Evolutionary conservation across 805 yeast genomes (phyloP).

Genomic region (Wickerhamomyces alni): DNA sequence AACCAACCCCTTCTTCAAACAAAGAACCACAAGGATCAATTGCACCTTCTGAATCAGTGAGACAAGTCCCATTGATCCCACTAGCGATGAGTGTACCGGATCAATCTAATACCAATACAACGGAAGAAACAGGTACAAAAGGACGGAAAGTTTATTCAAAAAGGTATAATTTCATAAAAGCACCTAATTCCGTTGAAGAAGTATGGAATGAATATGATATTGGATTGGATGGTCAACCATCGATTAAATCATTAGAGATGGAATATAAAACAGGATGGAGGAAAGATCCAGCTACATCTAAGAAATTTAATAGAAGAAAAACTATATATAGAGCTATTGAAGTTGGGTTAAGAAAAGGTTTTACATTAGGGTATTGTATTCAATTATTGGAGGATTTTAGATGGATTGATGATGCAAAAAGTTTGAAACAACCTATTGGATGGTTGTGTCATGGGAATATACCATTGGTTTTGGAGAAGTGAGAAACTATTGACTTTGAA

Average conservation of each 20-base stretch:
- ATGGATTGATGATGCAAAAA: slow-evolving; percentile 34
- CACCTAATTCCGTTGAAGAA: slow-evolving; percentile 42
- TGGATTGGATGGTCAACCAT: slow-evolving; percentile 47
- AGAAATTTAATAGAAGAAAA: slow-evolving; percentile 47
- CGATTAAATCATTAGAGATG: slow-evolving; percentile 41
- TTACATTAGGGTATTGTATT: slow-evolving; percentile 35
- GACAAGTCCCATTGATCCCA: slow-evolving; percentile 11
- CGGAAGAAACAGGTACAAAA: too few species aligned
- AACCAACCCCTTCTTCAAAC: neutral
- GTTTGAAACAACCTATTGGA: slow-evolving; percentile 37
- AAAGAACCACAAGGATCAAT: slow-evolving; percentile 1
- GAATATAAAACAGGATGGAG: slow-evolving; percentile 52
- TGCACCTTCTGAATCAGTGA: slow-evolving; percentile 3
- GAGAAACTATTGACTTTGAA: too few species aligned
- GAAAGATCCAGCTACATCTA: slow-evolving; percentile 45
- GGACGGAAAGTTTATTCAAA: slow-evolving; percentile 25
- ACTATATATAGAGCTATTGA: slow-evolving; percentile 52
- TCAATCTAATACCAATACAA: neutral
- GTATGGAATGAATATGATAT: slow-evolving; percentile 53
- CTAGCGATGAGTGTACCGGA: slow-evolving; percentile 1
- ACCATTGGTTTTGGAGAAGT: slow-evolving; percentile 16
- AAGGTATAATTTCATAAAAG: slow-evolving; percentile 32
- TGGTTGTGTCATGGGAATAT: slow-evolving; percentile 37
- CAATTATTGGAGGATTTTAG: slow-evolving; percentile 42
- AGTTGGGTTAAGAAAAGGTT: slow-evolving; percentile 39